These are phyloP conservation scores for Podaxis sp. DNA, from an alignment of 768 basidiomycete genomes.

Conservation along the genomic window DNA sequence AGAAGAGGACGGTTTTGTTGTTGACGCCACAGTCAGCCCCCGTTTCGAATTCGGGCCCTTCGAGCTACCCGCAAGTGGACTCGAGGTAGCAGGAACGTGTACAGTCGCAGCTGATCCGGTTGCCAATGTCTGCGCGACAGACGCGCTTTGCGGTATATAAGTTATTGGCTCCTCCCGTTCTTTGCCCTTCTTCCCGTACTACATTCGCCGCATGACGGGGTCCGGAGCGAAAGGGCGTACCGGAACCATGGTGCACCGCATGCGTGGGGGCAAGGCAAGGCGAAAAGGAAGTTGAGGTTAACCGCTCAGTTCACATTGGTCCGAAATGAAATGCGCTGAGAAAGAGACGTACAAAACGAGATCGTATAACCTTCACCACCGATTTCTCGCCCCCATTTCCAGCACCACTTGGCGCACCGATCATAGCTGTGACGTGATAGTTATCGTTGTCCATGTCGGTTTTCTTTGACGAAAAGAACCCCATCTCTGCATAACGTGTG, in stretches of 20 bases:
- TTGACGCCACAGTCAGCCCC: conserved; percentile 3
- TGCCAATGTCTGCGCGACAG: conserved; percentile 34
- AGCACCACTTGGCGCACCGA: conserved; percentile 18
- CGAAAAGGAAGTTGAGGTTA: conserved; percentile 16
- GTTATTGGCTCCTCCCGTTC: conserved; percentile 41
- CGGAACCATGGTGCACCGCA: background rate
- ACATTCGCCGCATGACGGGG: conserved; percentile 9
- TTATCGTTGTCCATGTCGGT: conserved; percentile 36
- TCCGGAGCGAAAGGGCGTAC: background rate
- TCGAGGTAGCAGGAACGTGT: conserved; percentile 21
- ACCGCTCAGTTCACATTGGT: conserved; percentile 15
- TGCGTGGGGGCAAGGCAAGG: conserved; percentile 1
- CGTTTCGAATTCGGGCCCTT: conserved; percentile 6
- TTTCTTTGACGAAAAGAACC: conserved; percentile 52
- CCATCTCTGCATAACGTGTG: conserved; percentile 46
- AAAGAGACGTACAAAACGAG: conserved; percentile 51
- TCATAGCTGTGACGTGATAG: conserved; percentile 26
- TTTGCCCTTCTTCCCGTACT: conserved; percentile 65
- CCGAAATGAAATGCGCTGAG: conserved; percentile 9
- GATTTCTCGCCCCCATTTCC: conserved; percentile 35
- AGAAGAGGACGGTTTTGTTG: background rate
- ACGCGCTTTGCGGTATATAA: conserved; percentile 29
- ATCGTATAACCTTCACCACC: conserved; percentile 57
- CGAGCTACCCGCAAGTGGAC: conserved; percentile 21
- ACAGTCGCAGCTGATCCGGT: conserved; percentile 17